Base-by-base conservation (phyloP, 176 grass and related monocot genomes). In the Typha latifolia region DNA sequence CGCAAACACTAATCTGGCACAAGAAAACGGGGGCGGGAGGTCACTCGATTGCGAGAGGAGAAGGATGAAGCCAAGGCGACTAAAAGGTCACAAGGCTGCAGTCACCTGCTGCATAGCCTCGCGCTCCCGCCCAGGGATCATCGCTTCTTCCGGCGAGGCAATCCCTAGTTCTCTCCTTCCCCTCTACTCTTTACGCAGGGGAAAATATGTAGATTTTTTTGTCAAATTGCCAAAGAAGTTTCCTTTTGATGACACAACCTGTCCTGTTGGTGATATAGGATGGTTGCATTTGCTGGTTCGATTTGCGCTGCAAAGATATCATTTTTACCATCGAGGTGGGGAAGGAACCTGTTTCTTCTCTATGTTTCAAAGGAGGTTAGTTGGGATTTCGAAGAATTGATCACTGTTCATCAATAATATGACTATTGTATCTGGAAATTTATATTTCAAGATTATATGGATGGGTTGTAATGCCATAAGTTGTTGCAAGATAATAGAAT, bases 211-310 rank as follows among this genome's bases (percentile, higher is more conserved):
- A 64, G 8, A 6, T 20, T 7, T 20, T 7, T 14, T 19, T 47
- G 51, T 29, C 3, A 31, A 61, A 66, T 24, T 21, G 32, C 8
- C 24, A 51, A 23, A 62, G 5, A 12, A 4, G 43, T 71, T 2
- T 7, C 4, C 14, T 77, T 83, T n/a, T 63, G 19, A 12, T 68
- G 24, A 37, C 20, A 37, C 47, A 50, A 49, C 61, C 19, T 59
- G 57, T 32, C 73, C 24, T 69, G 61, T 32, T 73, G 59, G 47
- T 73, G 49, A 11, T 66, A 50, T 70, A 91, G 93, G 93, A 97
- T 97, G 88, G 88, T 63, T 84, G 81, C 20, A 61, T 97, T 69
- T 97, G 93, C 72, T 89, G 80, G 82, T 92, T 89, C 87, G 93
- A 97, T 78, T 76, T 97, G 67, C 88, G 82, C 51, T 80, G 80